Base-by-base conservation (phyloP, 2,329 filamentous ascomycete genomes). In the Cytospora mali region DNA sequence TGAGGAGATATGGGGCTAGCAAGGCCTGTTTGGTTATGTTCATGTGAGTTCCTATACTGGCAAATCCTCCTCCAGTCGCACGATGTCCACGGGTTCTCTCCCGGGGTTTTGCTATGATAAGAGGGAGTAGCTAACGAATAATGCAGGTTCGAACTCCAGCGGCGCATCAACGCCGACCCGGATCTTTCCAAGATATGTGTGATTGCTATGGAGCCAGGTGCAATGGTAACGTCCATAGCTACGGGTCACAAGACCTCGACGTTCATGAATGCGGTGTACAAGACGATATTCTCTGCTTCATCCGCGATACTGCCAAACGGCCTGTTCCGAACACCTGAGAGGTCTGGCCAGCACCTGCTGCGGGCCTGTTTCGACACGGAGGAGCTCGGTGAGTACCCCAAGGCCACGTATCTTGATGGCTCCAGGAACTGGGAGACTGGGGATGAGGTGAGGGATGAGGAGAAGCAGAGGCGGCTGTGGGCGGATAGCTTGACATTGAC, bases 11-110 rank as follows among this genome's bases (percentile, higher is more conserved):
- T 50, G 73, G 72, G 3, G 73, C 73, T 6, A 64, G 67, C 25
- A 73, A 75, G 60, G 67, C 74, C 7, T 74, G 70, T 59, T 51
- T 70, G 25, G 66, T 74, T 35, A 75, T 75, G 71, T 72, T 74
- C 62, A 70, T 72, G 70, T 73, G 55, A 62, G 68, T 55, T 28
- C n/a, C 27, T 2, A 21, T 14, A n/a, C n/a, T n/a, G 16, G 4
- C 2, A 4, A 31, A 13, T 18, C 3, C 25, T 46, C 23, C 13
- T 25, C n/a, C n/a, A n/a, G n/a, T n/a, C n/a, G n/a, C n/a, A n/a
- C n/a, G n/a, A n/a, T n/a, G n/a, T n/a, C n/a, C n/a, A n/a, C n/a
- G n/a, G n/a, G n/a, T n/a, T n/a, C n/a, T n/a, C n/a, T n/a, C n/a
- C n/a, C n/a, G n/a, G n/a, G n/a, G n/a, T n/a, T n/a, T n/a, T n/a